These are phyloP conservation scores for Phialophora expanda DNA, from an alignment of 2,329 filamentous ascomycete genomes.

Conservation along the genomic window DNA sequence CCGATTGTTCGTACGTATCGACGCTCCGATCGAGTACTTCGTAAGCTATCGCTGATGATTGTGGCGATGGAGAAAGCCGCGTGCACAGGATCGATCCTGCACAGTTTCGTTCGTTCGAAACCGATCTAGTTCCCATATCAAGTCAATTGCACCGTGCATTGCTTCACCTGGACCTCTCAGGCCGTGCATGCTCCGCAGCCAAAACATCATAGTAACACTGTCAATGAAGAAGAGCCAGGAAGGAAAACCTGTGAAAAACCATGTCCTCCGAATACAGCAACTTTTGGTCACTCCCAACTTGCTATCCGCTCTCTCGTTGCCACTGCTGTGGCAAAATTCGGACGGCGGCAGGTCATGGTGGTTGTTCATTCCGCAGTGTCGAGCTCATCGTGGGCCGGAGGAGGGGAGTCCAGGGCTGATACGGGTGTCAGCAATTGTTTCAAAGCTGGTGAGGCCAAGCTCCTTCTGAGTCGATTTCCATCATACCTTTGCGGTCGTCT, in stretches of 20 bases:
- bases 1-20: slow-evolving; percentile 36
- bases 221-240: slow-evolving; percentile 22
- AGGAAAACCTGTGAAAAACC: slow-evolving; percentile 4
- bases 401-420: slow-evolving; percentile 71
- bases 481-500: slow-evolving; percentile 85
- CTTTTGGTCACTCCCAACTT: slow-evolving; percentile 12
- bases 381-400: slow-evolving; percentile 87
- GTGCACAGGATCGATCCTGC: slow-evolving; percentile 29
- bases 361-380: slow-evolving; percentile 80
- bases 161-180: slow-evolving; percentile 25
- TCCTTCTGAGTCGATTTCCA: slow-evolving; percentile 35
- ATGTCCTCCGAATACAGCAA: neutral
- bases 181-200: slow-evolving; percentile 25
- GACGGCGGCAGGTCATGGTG: neutral
- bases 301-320: slow-evolving; percentile 1
- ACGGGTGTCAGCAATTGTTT: slow-evolving; percentile 44
- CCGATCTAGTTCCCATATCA: slow-evolving; percentile 35
- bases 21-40: slow-evolving; percentile 32
- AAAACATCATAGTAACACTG: slow-evolving; percentile 26
- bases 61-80: slow-evolving; percentile 20
- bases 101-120: slow-evolving; percentile 32
- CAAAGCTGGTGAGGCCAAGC: slow-evolving; percentile 28
- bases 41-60: slow-evolving; percentile 33
- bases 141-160: slow-evolving; percentile 31
- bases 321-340: neutral